Conservation (phyloP, 441 rosid genomes). For the Pelargonium australe region DNA sequence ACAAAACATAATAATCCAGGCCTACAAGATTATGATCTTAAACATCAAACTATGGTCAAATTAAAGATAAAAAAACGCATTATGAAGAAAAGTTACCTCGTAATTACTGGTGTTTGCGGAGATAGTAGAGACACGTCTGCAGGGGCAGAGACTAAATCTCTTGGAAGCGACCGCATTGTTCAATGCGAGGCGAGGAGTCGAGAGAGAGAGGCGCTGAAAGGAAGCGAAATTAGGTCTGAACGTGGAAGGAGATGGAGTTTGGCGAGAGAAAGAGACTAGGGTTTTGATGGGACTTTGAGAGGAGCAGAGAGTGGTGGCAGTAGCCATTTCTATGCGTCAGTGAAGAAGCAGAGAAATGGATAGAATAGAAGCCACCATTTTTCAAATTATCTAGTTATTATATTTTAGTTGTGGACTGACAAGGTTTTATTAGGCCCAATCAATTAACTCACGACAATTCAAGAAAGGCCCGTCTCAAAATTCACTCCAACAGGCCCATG, state of each 20-base stretch:
- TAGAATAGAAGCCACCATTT: constrained; percentile 1
- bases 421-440: too few species aligned
- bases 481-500: too few species aligned
- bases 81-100: constrained; percentile 33
- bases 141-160: constrained; percentile 32
- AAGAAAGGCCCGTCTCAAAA: too few species aligned
- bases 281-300: constrained; percentile 21
- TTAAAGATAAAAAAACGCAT: background rate
- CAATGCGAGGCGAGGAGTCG: constrained; percentile 16
- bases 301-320: constrained; percentile 27
- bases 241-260: background rate
- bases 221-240: constrained; percentile 22
- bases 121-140: constrained; percentile 40
- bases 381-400: background rate
- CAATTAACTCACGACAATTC: too few species aligned
- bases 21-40: background rate
- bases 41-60: background rate
- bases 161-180: constrained; percentile 17
- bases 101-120: constrained; percentile 40
- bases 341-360: constrained; percentile 15
- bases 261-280: constrained; percentile 16
- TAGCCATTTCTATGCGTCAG: constrained; percentile 17
- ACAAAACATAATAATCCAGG: background rate
- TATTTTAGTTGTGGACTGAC: background rate
- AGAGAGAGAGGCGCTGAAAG: constrained; percentile 2